phyloP scores from a whole-genome alignment of 768 basidiomycete genomes.

The Leccinum variicolor region DNA sequence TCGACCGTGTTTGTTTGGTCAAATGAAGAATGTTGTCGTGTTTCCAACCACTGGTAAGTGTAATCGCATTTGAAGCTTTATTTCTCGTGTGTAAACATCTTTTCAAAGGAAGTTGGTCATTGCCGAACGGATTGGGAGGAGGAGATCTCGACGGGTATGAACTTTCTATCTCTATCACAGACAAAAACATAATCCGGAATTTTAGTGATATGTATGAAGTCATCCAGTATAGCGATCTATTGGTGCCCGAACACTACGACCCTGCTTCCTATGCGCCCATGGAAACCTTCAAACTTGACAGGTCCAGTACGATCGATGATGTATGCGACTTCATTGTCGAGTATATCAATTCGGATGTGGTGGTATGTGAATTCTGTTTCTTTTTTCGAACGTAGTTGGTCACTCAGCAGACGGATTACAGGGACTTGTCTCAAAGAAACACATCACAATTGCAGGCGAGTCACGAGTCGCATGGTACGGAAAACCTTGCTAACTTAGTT shows the following conservation, averaged over 20 bases:
- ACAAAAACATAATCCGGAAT: neutral
- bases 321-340: slow-evolving; percentile 80
- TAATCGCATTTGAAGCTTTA: neutral
- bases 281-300: slow-evolving; percentile 35
- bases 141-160: slow-evolving; percentile 77
- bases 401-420: slow-evolving; percentile 26
- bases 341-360: slow-evolving; percentile 78
- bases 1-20: slow-evolving; percentile 52
- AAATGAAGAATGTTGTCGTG: slow-evolving; percentile 70
- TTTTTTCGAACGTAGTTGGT: neutral
- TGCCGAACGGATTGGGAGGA: slow-evolving; percentile 68
- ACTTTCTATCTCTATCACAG: neutral
- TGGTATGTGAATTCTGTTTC: slow-evolving; percentile 42
- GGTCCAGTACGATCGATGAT: slow-evolving; percentile 59
- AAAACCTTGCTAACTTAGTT: neutral
- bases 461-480: neutral
- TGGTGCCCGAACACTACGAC: slow-evolving; percentile 48
- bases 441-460: slow-evolving; percentile 69
- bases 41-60: slow-evolving; percentile 57
- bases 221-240: slow-evolving; percentile 49
- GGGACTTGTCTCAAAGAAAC: slow-evolving; percentile 68
- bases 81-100: neutral
- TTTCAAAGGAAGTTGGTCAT: slow-evolving; percentile 50
- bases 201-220: slow-evolving; percentile 64
- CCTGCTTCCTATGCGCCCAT: slow-evolving; percentile 51